Percentiles rank a stretch among this genome's conserved stretches.
phyloP scores from a whole-genome alignment of 2,329 filamentous ascomycete genomes.

The Escovopsis sp. region DNA sequence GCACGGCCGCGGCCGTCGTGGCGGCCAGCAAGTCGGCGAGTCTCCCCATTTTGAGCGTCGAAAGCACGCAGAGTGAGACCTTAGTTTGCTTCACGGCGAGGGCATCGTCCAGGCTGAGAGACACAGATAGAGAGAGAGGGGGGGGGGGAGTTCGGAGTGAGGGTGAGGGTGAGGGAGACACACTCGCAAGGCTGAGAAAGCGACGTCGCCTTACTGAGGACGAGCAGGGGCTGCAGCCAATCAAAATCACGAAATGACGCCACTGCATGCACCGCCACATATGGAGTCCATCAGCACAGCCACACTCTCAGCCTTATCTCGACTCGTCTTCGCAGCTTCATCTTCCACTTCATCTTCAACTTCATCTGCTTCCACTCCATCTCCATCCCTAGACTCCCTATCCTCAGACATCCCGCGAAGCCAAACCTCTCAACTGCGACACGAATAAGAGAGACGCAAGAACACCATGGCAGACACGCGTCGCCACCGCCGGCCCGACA shows the following conservation, averaged over 20 bases:
- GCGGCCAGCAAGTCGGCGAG: conserved; percentile 16
- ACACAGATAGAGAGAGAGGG: too few relatives aligned
- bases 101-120: too few relatives aligned
- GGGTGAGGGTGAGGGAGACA: too few relatives aligned
- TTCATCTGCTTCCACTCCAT: too few relatives aligned
- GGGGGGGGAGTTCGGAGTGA: too few relatives aligned
- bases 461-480: conserved; percentile 18
- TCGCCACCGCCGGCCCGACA: conserved; percentile 28
- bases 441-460: not conserved
- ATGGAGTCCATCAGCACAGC: not conserved
- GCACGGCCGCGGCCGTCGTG: conserved; percentile 6
- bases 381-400: too few relatives aligned
- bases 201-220: too few relatives aligned
- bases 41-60: conserved; percentile 15
- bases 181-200: conserved; percentile 5
- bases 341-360: not conserved
- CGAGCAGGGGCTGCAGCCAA: not conserved
- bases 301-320: conserved; percentile 4
- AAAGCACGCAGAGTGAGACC: too few relatives aligned
- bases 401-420: too few relatives aligned
- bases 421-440: too few relatives aligned
- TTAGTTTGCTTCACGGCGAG: too few relatives aligned
- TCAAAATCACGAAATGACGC: not conserved
- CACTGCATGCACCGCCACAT: conserved; percentile 3
- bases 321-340: not conserved